Conservation (phyloP, 768 basidiomycete genomes). For the Trametes villosa region DNA sequence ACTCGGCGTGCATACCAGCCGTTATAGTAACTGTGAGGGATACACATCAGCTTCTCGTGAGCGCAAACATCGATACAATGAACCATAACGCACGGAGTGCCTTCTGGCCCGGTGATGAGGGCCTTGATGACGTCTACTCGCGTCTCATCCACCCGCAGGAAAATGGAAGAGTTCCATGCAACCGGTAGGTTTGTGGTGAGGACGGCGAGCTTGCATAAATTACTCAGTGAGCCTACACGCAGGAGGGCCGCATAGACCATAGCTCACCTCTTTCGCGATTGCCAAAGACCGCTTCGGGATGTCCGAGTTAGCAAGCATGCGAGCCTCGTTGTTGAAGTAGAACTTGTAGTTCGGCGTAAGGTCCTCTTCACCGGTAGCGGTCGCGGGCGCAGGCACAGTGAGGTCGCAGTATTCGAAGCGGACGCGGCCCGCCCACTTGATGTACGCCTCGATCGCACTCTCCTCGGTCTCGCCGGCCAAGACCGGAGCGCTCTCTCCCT, state of each 20-base stretch:
- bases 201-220: constrained; percentile 73
- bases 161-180: constrained; percentile 93
- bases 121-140: constrained; percentile 92
- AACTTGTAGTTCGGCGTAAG: constrained; percentile 77
- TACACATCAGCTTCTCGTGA: constrained; percentile 7
- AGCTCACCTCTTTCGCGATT: constrained; percentile 86
- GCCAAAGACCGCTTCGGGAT: constrained; percentile 92
- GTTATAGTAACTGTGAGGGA: constrained; percentile 71
- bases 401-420: constrained; percentile 95
- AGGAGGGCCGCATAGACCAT: constrained; percentile 11
- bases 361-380: constrained; percentile 46
- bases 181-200: constrained; percentile 94
- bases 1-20: constrained; percentile 66
- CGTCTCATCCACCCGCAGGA: constrained; percentile 89
- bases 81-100: constrained; percentile 73
- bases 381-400: constrained; percentile 45
- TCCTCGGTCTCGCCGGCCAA: constrained; percentile 64
- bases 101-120: constrained; percentile 91
- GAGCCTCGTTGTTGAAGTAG: constrained; percentile 79
- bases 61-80: neutral
- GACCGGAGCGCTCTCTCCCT: constrained; percentile 45
- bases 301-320: constrained; percentile 82
- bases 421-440: constrained; percentile 81
- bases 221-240: neutral
- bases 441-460: constrained; percentile 67